phyloP scores from a whole-genome alignment of 1,284 basidiomycete genomes.

The Microbotryum scabiosae region DNA sequence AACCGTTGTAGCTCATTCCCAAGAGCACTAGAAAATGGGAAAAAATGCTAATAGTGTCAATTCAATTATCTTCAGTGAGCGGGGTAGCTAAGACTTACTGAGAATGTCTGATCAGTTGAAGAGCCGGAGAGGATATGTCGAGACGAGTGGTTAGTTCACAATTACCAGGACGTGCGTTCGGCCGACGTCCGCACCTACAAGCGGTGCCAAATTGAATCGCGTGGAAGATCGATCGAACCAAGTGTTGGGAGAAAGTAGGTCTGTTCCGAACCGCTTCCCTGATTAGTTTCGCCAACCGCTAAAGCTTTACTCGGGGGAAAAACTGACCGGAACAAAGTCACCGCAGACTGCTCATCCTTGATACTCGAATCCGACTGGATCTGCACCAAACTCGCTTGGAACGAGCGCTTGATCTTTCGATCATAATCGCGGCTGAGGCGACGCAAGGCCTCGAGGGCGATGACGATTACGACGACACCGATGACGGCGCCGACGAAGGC shows the following conservation, averaged over 20 bases:
- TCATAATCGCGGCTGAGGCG: slow-evolving; percentile 42
- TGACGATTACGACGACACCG: slow-evolving; percentile 43
- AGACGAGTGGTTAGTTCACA: background rate
- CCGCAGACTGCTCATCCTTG: background rate
- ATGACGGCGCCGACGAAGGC: slow-evolving; percentile 42
- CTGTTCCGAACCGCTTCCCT: slow-evolving; percentile 7
- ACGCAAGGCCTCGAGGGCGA: slow-evolving; percentile 41
- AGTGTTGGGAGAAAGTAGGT: slow-evolving; percentile 39
- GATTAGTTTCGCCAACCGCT: background rate
- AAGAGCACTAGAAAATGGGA: slow-evolving; percentile 34
- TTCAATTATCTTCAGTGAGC: too few relatives aligned
- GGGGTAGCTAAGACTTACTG: too few relatives aligned
- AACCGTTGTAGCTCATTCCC: slow-evolving; percentile 44
- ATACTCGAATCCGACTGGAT: slow-evolving; percentile 9
- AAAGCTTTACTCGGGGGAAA: background rate
- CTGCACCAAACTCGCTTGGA: slow-evolving; percentile 13
- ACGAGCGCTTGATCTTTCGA: slow-evolving; percentile 33
- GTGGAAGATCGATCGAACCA: slow-evolving; percentile 39
- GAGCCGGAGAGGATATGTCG: slow-evolving; percentile 21
- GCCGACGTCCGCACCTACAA: slow-evolving; percentile 32
- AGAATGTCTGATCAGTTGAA: background rate
- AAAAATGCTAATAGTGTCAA: too few relatives aligned
- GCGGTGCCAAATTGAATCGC: slow-evolving; percentile 41
- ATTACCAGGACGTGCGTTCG: slow-evolving; percentile 20
- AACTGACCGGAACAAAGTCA: slow-evolving; percentile 17